phyloP scores from a whole-genome alignment of 2,329 filamentous ascomycete genomes.

The Lasiodiplodia gonubiensis region DNA sequence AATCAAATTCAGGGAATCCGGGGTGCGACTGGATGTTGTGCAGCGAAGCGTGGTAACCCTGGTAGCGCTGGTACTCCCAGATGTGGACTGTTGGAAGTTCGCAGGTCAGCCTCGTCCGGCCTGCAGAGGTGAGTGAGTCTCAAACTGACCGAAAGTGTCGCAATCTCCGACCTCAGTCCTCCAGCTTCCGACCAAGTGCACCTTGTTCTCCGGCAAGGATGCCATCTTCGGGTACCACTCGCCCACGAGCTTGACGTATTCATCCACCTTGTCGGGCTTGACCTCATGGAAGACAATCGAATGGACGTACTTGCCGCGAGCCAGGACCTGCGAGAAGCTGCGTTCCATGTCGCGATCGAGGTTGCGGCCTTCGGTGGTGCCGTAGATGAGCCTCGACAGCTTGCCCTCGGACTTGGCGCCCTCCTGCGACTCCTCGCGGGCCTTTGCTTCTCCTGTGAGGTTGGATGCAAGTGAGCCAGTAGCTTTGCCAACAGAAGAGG shows the following conservation, averaged over 20 bases:
- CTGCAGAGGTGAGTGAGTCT: slow-evolving; percentile 6
- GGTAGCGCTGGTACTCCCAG: slow-evolving; percentile 98
- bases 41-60: slow-evolving; percentile 91
- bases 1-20: slow-evolving; percentile 82
- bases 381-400: slow-evolving; percentile 90
- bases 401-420: slow-evolving; percentile 69
- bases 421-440: slow-evolving; percentile 62
- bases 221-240: slow-evolving; percentile 93
- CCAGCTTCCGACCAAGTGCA: slow-evolving; percentile 97
- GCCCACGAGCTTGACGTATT: slow-evolving; percentile 89
- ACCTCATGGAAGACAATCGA: slow-evolving; percentile 97
- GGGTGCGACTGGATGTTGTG: slow-evolving; percentile 83
- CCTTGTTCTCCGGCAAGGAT: slow-evolving; percentile 82
- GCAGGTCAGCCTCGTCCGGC: slow-evolving; percentile 30
- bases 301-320: slow-evolving; percentile 96
- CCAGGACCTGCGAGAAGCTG: slow-evolving; percentile 92
- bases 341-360: slow-evolving; percentile 95
- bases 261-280: slow-evolving; percentile 92
- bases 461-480: slow-evolving; percentile 66
- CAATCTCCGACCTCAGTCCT: slow-evolving; percentile 96
- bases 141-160: slow-evolving; percentile 83
- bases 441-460: slow-evolving; percentile 59
- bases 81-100: slow-evolving; percentile 79
- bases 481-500: slow-evolving; percentile 49
- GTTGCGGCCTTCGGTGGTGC: slow-evolving; percentile 92